These are phyloP conservation scores for Rubia balearica DNA, from an alignment of 305 asterid genomes.

Conservation along the genomic window DNA sequence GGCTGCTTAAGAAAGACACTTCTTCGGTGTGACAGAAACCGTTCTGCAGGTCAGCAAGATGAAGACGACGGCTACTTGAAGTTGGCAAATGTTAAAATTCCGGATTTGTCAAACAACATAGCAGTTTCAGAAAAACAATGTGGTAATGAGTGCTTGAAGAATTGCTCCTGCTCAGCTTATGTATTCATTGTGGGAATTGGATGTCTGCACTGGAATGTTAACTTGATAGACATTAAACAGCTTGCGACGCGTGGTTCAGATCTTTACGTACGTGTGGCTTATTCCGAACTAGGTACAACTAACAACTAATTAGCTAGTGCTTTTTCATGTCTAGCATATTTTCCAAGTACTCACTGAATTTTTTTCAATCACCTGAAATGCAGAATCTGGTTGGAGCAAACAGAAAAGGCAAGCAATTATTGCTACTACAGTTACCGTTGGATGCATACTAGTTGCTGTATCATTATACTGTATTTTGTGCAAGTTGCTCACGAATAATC, in stretches of 20 bases:
- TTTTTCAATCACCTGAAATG: neutral
- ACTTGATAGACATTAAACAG: neutral
- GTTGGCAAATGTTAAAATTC: neutral
- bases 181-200: neutral
- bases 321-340: neutral
- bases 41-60: neutral
- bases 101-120: neutral
- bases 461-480: neutral
- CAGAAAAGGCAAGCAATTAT: neutral
- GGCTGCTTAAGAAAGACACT: neutral
- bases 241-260: neutral
- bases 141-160: neutral
- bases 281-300: neutral
- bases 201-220: neutral
- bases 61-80: neutral
- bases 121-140: neutral
- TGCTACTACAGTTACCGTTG: neutral
- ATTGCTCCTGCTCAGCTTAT: neutral
- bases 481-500: neutral
- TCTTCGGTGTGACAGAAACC: neutral
- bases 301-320: neutral
- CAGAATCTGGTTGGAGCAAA: neutral
- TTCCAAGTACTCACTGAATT: neutral
- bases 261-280: neutral
- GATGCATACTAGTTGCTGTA: constrained; percentile 1